phyloP scores from a whole-genome alignment of 2,329 filamentous ascomycete genomes.

The Clonostachys solani region DNA sequence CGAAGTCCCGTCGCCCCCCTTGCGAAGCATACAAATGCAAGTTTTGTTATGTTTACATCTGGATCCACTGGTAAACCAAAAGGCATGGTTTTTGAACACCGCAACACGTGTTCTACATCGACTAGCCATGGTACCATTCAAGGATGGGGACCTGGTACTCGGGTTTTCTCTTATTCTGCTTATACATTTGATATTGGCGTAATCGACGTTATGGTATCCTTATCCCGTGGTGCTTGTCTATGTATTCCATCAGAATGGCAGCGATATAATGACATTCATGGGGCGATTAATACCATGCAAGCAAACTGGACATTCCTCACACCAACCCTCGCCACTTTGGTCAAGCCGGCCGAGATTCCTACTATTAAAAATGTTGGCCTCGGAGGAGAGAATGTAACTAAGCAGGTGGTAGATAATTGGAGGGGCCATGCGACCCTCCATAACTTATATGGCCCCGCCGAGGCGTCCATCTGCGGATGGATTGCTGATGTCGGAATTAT shows the following conservation, averaged over 20 bases:
- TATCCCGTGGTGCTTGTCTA: conserved; percentile 6
- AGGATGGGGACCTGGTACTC: not conserved
- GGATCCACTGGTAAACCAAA: conserved; percentile 4
- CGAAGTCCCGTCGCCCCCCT: too few species aligned
- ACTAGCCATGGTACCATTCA: not conserved
- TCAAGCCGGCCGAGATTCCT: conserved; percentile 8
- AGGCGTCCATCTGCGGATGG: conserved; percentile 12
- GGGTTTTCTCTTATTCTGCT: not conserved
- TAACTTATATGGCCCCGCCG: conserved; percentile 35
- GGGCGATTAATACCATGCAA: not conserved
- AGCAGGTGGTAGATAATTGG: conserved; percentile 6
- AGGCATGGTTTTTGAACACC: not conserved
- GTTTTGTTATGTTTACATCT: conserved; percentile 2
- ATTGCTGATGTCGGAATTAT: not conserved
- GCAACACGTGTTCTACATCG: not conserved
- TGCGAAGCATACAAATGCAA: not conserved
- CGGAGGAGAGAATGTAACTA: conserved; percentile 5
- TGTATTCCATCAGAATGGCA: conserved; percentile 9
- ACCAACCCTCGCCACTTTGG: conserved; percentile 7
- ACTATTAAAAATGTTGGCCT: conserved; percentile 4
- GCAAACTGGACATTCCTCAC: conserved; percentile 7
- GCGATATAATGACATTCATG: not conserved
- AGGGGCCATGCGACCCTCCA: conserved; percentile 10
- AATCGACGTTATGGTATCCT: not conserved
- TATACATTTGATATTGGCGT: conserved; percentile 2